phyloP scores from a whole-genome alignment of 345 rosid species.

The Combretum micranthum region DNA sequence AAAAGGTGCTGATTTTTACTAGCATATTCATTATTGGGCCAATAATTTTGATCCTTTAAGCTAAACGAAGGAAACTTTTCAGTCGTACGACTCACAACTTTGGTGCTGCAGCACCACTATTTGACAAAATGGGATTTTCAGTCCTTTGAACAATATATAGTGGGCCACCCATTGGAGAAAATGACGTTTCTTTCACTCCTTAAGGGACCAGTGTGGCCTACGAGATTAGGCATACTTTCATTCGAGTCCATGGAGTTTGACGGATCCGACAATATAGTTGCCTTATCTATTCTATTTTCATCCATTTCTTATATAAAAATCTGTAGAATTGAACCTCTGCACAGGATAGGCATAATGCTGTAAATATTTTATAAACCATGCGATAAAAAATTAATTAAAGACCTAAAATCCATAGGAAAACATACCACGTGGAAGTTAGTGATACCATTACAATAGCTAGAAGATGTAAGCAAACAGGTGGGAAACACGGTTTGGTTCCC shows the following conservation, averaged over 20 bases:
- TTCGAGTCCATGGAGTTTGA: conserved; percentile 33
- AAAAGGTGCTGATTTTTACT: conserved; percentile 56
- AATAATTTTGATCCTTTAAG: conserved; percentile 30
- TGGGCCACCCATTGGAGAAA: conserved; percentile 69
- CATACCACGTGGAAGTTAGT: no score
- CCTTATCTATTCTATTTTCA: conserved; percentile 46
- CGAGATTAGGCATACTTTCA: conserved; percentile 32
- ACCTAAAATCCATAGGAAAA: no score
- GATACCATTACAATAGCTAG: no score
- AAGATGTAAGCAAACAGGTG: no score
- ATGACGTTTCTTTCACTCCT: conserved; percentile 51
- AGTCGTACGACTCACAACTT: conserved; percentile 10
- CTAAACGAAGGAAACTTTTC: conserved; percentile 16
- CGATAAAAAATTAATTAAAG: no score
- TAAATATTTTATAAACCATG: no score
- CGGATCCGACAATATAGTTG: conserved; percentile 60
- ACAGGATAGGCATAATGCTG: background rate
- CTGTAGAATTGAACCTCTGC: conserved; percentile 12
- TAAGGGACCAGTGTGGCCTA: conserved; percentile 78
- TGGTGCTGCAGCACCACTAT: conserved; percentile 15
- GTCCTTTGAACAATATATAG: conserved; percentile 28
- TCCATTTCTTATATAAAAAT: conserved; percentile 31
- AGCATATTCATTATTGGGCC: conserved; percentile 28
- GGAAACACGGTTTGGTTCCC: no score
- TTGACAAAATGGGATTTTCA: conserved; percentile 22